phyloP scores from a whole-genome alignment of 2,329 filamentous ascomycete species.

The Ilyonectria robusta region DNA sequence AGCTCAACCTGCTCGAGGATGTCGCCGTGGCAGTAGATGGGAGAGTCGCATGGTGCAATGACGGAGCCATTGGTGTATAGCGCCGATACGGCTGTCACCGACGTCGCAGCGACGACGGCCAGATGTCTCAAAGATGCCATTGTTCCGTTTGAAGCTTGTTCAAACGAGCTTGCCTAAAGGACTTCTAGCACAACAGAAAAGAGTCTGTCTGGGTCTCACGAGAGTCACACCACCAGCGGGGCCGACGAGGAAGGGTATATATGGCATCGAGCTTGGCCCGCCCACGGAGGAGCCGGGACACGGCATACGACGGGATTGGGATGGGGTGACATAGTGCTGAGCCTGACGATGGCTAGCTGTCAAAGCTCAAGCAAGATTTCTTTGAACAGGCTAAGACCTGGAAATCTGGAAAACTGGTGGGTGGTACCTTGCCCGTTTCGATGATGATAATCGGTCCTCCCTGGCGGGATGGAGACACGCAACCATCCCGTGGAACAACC shows the following conservation, averaged over 20 bases:
- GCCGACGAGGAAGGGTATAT: conserved; percentile 16
- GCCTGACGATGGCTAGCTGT: background rate
- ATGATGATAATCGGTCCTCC: conserved; percentile 6
- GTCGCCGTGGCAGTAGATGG: conserved; percentile 77
- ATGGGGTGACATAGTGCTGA: conserved; percentile 5
- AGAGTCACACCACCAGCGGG: background rate
- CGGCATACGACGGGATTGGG: background rate
- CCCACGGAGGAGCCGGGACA: conserved; percentile 6
- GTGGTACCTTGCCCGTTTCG: conserved; percentile 3
- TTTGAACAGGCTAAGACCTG: background rate
- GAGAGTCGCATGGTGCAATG: conserved; percentile 76
- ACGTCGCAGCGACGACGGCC: conserved; percentile 45
- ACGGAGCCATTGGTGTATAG: conserved; percentile 73
- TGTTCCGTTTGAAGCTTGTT: conserved; percentile 20
- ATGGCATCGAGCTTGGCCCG: conserved; percentile 8
- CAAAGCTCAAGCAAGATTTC: background rate
- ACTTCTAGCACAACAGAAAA: background rate
- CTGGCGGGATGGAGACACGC: background rate
- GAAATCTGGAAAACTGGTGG: conserved; percentile 1
- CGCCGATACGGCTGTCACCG: conserved; percentile 54
- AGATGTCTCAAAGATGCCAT: conserved; percentile 48
- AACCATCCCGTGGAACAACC: background rate
- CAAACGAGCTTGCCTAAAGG: background rate
- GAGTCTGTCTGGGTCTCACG: background rate
- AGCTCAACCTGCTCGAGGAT: conserved; percentile 74